These are phyloP conservation scores for Vanderwaltozyma polyspora DNA, from an alignment of 805 yeast species.

Conservation along the genomic window DNA sequence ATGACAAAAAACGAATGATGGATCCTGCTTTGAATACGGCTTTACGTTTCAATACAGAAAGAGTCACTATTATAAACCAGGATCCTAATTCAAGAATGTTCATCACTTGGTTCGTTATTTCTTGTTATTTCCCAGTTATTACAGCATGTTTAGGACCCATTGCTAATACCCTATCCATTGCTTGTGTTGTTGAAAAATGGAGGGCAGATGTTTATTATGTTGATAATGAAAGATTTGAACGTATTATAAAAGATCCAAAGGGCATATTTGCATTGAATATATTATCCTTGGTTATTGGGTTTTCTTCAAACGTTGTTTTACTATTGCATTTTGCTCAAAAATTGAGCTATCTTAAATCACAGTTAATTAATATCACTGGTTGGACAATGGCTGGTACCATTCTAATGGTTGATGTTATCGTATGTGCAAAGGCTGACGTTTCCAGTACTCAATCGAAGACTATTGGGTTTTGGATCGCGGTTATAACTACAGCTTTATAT, in stretches of 20 bases:
- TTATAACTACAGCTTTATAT: conserved; percentile 53
- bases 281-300: conserved; percentile 52
- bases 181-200: conserved; percentile 67
- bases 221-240: conserved; percentile 8
- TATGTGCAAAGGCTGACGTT: conserved; percentile 17
- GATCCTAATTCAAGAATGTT: conserved; percentile 18
- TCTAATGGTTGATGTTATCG: conserved; percentile 34
- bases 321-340: conserved; percentile 56
- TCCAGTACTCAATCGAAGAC: conserved; percentile 22
- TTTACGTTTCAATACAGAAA: conserved; percentile 15
- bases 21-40: conserved; percentile 7
- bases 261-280: conserved; percentile 48
- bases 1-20: no score
- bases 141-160: conserved; percentile 75
- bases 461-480: conserved; percentile 74
- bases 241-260: conserved; percentile 22
- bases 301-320: conserved; percentile 56
- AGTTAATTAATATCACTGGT: conserved; percentile 46
- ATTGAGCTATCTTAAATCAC: conserved; percentile 49
- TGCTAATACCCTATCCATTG: conserved; percentile 61
- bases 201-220: conserved; percentile 21
- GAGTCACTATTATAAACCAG: conserved; percentile 19
- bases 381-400: conserved; percentile 53
- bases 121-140: conserved; percentile 61
- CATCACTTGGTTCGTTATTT: conserved; percentile 48